These are phyloP conservation scores for Fistulinella cinereoalba DNA, from an alignment of 1,284 basidiomycete species.

Conservation along the genomic window DNA sequence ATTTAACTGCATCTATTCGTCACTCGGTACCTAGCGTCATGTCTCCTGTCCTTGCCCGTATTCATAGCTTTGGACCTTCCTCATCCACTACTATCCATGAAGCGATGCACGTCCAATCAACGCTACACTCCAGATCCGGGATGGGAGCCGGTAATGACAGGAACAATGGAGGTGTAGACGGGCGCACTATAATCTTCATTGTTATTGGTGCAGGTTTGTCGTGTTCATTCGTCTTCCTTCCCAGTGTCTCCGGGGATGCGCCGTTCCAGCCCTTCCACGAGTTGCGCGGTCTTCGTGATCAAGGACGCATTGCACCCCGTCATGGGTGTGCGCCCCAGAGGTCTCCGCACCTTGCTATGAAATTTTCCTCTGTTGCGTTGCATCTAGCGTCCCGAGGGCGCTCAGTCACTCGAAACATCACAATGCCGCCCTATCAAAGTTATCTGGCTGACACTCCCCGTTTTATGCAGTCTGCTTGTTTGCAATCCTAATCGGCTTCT, in stretches of 20 bases:
- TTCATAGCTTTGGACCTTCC: conserved; percentile 1
- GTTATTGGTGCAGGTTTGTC: conserved; percentile 28
- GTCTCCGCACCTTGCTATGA: background rate
- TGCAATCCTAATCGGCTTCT: conserved; percentile 30
- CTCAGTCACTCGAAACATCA: conserved; percentile 1
- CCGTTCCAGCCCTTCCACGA: background rate
- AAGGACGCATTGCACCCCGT: background rate
- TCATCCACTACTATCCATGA: conserved; percentile 1
- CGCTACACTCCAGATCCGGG: conserved; percentile 15
- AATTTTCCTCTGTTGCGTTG: background rate
- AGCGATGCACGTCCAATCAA: conserved; percentile 10
- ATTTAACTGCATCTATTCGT: conserved; percentile 19
- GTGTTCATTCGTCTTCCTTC: conserved; percentile 11
- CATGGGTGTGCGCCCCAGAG: background rate
- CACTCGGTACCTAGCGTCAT: conserved; percentile 1
- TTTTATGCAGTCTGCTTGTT: conserved; percentile 25
- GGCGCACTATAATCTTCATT: conserved; percentile 26
- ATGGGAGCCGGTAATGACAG: background rate
- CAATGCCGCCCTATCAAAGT: background rate
- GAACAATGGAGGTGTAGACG: conserved; percentile 4
- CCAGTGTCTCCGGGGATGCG: conserved; percentile 1
- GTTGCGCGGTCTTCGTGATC: background rate
- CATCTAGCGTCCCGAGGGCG: background rate
- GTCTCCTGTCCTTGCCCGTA: conserved; percentile 10
- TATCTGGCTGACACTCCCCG: conserved; percentile 15